phyloP scores from a whole-genome alignment of 2,329 filamentous ascomycete species.

The Albophoma yamanashiensis region DNA sequence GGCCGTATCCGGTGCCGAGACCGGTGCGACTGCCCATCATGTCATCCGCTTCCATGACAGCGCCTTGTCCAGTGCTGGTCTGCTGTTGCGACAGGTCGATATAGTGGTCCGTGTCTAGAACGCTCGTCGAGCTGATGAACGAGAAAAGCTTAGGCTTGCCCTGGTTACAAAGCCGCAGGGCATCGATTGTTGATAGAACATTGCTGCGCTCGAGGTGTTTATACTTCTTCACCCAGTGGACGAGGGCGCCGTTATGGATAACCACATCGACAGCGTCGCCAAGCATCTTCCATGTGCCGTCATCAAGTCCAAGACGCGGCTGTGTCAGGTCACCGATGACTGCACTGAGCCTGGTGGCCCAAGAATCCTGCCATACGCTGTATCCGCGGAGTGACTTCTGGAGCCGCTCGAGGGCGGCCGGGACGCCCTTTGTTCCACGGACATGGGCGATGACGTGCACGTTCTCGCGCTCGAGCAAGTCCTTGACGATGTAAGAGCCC shows the following conservation, averaged over 20 bases:
- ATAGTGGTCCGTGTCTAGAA: conserved; percentile 75
- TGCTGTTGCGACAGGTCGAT: conserved; percentile 54
- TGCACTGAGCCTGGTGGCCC: conserved; percentile 52
- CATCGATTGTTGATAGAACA: conserved; percentile 70
- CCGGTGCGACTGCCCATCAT: conserved; percentile 65
- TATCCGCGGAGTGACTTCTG: conserved; percentile 61
- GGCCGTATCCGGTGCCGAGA: conserved; percentile 80
- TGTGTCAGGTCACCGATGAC: conserved; percentile 67
- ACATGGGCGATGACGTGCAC: conserved; percentile 75
- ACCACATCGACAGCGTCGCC: conserved; percentile 58
- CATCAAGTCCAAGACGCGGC: conserved; percentile 61
- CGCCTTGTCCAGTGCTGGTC: conserved; percentile 42
- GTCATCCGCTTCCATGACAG: conserved; percentile 67
- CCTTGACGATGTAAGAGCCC: conserved; percentile 67
- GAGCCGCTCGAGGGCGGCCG: conserved; percentile 31
- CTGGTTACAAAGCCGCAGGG: conserved; percentile 62
- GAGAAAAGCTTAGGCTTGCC: conserved; percentile 67
- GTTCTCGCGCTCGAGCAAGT: conserved; percentile 59
- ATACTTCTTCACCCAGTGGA: conserved; percentile 78
- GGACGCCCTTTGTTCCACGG: conserved; percentile 47
- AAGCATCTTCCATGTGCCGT: conserved; percentile 54
- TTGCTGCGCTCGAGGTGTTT: conserved; percentile 61
- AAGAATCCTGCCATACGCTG: conserved; percentile 64
- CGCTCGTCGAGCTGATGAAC: conserved; percentile 70
- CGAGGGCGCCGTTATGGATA: conserved; percentile 72